phyloP scores from a whole-genome alignment of 2,329 filamentous ascomycete species.

The Ramularia endophylla region DNA sequence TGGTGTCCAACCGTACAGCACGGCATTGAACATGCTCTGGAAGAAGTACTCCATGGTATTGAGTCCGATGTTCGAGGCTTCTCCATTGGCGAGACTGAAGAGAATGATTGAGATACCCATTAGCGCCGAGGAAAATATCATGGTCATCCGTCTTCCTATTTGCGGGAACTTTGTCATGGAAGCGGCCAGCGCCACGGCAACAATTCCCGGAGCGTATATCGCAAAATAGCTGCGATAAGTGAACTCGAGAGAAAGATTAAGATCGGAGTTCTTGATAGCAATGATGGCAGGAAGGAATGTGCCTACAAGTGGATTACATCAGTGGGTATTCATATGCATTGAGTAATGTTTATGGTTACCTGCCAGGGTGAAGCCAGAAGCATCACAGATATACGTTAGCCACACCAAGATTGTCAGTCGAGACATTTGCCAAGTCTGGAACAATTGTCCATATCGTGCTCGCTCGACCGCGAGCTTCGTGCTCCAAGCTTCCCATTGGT shows the following conservation, averaged over 20 bases:
- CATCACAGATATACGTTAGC: slow-evolving; percentile 48
- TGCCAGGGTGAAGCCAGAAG: slow-evolving; percentile 46
- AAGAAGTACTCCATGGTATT: slow-evolving; percentile 51
- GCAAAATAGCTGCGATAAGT: slow-evolving; percentile 52
- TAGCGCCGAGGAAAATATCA: slow-evolving; percentile 38
- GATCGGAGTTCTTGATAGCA: slow-evolving; percentile 46
- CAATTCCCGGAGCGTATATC: slow-evolving; percentile 48
- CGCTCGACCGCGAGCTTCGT: background rate
- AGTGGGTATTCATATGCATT: too few relatives aligned
- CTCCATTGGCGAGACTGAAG: slow-evolving; percentile 40
- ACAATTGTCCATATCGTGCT: slow-evolving; percentile 40
- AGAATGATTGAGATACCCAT: slow-evolving; percentile 43
- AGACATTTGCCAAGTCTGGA: slow-evolving; percentile 37
- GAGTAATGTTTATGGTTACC: slow-evolving; percentile 23
- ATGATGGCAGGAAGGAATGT: slow-evolving; percentile 47
- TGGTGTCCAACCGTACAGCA: slow-evolving; percentile 48
- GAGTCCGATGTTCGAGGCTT: slow-evolving; percentile 44
- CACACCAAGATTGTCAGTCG: slow-evolving; percentile 45
- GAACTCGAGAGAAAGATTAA: slow-evolving; percentile 38
- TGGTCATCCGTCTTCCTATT: slow-evolving; percentile 43
- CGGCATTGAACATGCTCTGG: slow-evolving; percentile 48
- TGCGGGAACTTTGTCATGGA: slow-evolving; percentile 43
- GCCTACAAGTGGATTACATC: slow-evolving; percentile 25
- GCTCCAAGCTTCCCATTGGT: slow-evolving; percentile 11
- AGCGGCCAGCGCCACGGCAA: slow-evolving; percentile 47